These are phyloP conservation scores for Prunus yedoensis DNA, from an alignment of 331 rosid species.

Conservation along the genomic window DNA sequence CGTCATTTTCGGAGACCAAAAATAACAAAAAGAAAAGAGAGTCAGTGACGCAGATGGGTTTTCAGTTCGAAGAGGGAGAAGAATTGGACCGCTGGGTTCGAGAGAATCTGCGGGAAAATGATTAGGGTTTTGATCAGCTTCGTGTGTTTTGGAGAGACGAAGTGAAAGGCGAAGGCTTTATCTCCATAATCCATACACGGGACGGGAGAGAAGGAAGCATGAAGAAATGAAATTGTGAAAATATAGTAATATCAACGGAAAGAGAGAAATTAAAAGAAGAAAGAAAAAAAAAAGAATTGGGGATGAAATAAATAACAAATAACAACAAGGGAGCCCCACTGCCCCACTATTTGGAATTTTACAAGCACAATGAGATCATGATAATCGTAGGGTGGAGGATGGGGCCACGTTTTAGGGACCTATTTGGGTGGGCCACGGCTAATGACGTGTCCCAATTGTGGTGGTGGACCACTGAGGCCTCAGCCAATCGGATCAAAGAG, in stretches of 20 bases:
- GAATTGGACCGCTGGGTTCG: slow-evolving; percentile 13
- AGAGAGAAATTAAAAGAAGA: background rate
- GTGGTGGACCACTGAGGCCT: slow-evolving; percentile 46
- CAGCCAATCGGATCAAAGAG: slow-evolving; percentile 18
- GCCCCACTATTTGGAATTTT: slow-evolving; percentile 4
- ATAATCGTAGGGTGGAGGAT: background rate
- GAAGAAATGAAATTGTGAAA: slow-evolving; percentile 7
- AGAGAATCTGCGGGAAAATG: slow-evolving; percentile 11
- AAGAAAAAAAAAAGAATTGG: background rate
- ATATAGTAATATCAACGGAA: slow-evolving; percentile 16
- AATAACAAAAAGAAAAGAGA: background rate
- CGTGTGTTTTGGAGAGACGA: background rate
- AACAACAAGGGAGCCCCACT: background rate
- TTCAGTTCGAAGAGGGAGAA: too few relatives aligned
- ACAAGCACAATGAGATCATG: background rate
- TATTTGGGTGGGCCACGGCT: background rate
- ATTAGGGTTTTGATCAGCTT: slow-evolving; percentile 20
- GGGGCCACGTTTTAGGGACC: slow-evolving; percentile 34
- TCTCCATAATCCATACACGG: background rate
- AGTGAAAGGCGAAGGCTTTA: background rate
- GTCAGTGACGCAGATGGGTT: too few relatives aligned
- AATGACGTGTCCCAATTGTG: slow-evolving; percentile 22
- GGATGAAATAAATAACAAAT: background rate
- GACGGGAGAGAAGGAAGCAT: background rate
- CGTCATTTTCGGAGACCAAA: slow-evolving; percentile 26